These are phyloP conservation scores for Nemania sp. DNA, from an alignment of 2,329 filamentous ascomycete genomes.

Conservation along the genomic window DNA sequence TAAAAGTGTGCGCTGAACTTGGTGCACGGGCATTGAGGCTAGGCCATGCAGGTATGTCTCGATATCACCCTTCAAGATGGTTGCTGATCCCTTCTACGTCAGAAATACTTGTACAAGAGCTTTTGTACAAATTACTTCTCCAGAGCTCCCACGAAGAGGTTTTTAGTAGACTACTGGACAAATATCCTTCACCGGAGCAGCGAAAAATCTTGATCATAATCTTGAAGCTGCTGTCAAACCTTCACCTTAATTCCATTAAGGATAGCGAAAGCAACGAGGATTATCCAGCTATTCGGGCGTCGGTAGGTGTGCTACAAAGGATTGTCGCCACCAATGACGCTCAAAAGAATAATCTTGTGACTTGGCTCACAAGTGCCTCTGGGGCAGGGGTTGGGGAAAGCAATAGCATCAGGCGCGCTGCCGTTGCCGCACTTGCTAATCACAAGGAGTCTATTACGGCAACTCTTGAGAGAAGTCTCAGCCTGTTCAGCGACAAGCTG, in stretches of 20 bases:
- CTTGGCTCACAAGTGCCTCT: conserved; percentile 67
- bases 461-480: conserved; percentile 69
- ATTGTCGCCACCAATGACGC: conserved; percentile 52
- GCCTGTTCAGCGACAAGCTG: conserved; percentile 80
- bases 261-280: conserved; percentile 38
- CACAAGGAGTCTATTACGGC: conserved; percentile 55
- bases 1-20: conserved; percentile 50
- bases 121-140: conserved; percentile 33
- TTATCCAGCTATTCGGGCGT: conserved; percentile 55
- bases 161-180: conserved; percentile 41
- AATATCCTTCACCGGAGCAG: conserved; percentile 48
- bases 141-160: conserved; percentile 26
- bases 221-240: conserved; percentile 51
- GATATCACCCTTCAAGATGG: background rate
- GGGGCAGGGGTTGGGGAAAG: conserved; percentile 67
- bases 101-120: conserved; percentile 48
- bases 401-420: conserved; percentile 68
- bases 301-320: conserved; percentile 57
- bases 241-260: conserved; percentile 45
- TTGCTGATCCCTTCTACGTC: background rate
- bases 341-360: conserved; percentile 58
- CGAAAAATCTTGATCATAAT: conserved; percentile 46
- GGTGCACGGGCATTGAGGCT: conserved; percentile 66
- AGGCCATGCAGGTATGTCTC: conserved; percentile 68
- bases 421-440: conserved; percentile 60